Conservation (phyloP, 352 stramenopile species). For the Peronosclerospora sorghi region DNA sequence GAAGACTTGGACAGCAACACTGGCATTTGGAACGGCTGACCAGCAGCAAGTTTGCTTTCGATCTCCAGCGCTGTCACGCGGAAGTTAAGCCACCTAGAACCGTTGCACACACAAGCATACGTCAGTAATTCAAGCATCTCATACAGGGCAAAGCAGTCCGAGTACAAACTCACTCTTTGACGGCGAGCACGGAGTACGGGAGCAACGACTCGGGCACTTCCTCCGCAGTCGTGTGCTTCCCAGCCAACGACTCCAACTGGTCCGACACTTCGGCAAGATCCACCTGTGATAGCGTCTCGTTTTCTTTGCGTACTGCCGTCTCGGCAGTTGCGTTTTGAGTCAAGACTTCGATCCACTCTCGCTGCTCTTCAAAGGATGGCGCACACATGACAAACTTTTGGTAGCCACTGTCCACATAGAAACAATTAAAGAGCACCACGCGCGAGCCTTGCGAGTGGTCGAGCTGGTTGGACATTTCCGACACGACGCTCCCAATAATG, state of each 20-base stretch:
- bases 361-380: slow-evolving; percentile 78
- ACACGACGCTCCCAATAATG: slow-evolving; percentile 67
- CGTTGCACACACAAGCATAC: neutral
- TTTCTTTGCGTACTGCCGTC: slow-evolving; percentile 63
- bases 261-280: slow-evolving; percentile 64
- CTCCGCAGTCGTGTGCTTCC: slow-evolving; percentile 59
- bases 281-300: slow-evolving; percentile 58
- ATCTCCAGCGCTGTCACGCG: slow-evolving; percentile 81
- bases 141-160: no score
- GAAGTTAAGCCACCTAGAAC: slow-evolving; percentile 69
- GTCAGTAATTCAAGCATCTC: no score
- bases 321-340: slow-evolving; percentile 77
- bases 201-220: slow-evolving; percentile 55
- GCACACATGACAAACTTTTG: slow-evolving; percentile 75
- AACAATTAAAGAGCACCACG: slow-evolving; percentile 82
- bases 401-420: slow-evolving; percentile 76
- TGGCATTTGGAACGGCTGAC: slow-evolving; percentile 71
- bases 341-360: slow-evolving; percentile 83
- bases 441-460: slow-evolving; percentile 80
- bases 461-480: slow-evolving; percentile 80
- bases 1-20: slow-evolving; percentile 82
- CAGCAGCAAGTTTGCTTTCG: slow-evolving; percentile 68
- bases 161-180: slow-evolving; percentile 72
- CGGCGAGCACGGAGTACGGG: slow-evolving; percentile 69
- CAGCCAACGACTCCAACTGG: slow-evolving; percentile 70